Evolutionary conservation across 139 green algal genomes (phyloP).

Genomic region (Closterium sp.): DNA sequence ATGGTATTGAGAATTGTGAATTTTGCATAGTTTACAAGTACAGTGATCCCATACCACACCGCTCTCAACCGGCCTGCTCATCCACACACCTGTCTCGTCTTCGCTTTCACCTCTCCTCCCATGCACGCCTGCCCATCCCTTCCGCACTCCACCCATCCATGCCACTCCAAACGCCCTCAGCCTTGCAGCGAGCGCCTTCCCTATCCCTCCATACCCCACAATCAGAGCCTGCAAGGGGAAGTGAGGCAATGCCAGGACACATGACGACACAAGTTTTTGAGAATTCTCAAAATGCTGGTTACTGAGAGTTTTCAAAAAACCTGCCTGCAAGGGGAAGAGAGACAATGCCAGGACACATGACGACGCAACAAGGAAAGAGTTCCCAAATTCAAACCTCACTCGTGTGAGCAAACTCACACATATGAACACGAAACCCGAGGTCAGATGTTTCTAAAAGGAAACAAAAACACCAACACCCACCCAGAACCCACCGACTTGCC

Average conservation of each 20-base stretch:
- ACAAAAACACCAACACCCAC: too few relatives aligned
- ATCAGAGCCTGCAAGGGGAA: constrained; percentile 20
- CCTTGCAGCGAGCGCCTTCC: constrained; percentile 6
- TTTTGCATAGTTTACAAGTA: too few relatives aligned
- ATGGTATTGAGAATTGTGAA: too few relatives aligned
- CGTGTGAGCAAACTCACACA: too few relatives aligned
- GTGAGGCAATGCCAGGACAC: not conserved
- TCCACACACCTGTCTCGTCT: not conserved
- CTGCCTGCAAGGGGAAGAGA: constrained; percentile 2
- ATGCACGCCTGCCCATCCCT: not conserved
- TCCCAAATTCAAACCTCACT: too few relatives aligned
- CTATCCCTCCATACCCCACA: constrained; percentile 21
- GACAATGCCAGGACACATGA: not conserved
- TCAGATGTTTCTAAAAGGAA: too few relatives aligned
- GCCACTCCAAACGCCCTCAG: constrained; percentile 28
- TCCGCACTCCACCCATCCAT: not conserved
- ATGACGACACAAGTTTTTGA: too few relatives aligned
- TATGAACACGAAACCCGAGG: too few relatives aligned
- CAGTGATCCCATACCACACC: not conserved
- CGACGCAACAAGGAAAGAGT: too few relatives aligned
- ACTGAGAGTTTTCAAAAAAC: too few relatives aligned
- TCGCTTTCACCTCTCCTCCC: not conserved
- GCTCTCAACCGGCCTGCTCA: not conserved
- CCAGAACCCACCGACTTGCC: constrained; percentile 8
- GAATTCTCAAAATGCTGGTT: too few relatives aligned